These are phyloP conservation scores for Aspergillus baeticus DNA, from an alignment of 495 filamentous ascomycete species.

Conservation along the genomic window DNA sequence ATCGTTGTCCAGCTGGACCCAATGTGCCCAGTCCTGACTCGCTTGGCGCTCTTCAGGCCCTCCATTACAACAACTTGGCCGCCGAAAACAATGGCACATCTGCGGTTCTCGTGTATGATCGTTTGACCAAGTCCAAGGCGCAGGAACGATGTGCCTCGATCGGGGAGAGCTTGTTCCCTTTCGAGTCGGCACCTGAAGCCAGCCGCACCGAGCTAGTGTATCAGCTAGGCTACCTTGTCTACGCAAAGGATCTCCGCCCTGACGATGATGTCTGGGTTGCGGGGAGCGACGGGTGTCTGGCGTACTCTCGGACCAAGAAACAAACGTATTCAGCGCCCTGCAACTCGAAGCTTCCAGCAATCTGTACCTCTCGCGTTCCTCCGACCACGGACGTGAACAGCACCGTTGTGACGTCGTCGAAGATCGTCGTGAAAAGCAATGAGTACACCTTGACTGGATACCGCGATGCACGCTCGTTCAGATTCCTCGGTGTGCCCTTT, in stretches of 20 bases:
- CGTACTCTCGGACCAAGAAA: slow-evolving; percentile 17
- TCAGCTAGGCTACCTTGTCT: slow-evolving; percentile 29
- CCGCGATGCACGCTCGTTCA: slow-evolving; percentile 53
- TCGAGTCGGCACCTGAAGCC: slow-evolving; percentile 1
- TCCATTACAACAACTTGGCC: slow-evolving; percentile 33
- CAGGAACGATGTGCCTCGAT: slow-evolving; percentile 21
- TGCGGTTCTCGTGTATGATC: slow-evolving; percentile 23
- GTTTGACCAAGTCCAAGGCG: slow-evolving; percentile 14
- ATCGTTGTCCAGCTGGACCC: background rate
- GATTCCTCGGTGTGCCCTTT: slow-evolving; percentile 52
- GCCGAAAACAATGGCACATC: slow-evolving; percentile 31
- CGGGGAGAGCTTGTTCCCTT: slow-evolving; percentile 24
- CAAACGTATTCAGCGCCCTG: slow-evolving; percentile 12
- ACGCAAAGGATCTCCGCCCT: slow-evolving; percentile 13
- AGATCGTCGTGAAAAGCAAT: slow-evolving; percentile 31
- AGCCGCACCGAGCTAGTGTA: slow-evolving; percentile 25
- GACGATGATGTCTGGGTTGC: slow-evolving; percentile 23
- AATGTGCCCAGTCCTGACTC: slow-evolving; percentile 10
- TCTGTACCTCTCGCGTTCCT: slow-evolving; percentile 28
- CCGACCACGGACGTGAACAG: slow-evolving; percentile 25
- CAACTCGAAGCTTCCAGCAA: slow-evolving; percentile 17
- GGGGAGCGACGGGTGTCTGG: slow-evolving; percentile 6
- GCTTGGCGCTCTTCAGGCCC: slow-evolving; percentile 21
- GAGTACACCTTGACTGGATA: slow-evolving; percentile 36
- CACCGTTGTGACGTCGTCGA: slow-evolving; percentile 20